Evolutionary conservation across 202 grass and related monocot species (phyloP).

Genomic region (Zoysia matrella): DNA sequence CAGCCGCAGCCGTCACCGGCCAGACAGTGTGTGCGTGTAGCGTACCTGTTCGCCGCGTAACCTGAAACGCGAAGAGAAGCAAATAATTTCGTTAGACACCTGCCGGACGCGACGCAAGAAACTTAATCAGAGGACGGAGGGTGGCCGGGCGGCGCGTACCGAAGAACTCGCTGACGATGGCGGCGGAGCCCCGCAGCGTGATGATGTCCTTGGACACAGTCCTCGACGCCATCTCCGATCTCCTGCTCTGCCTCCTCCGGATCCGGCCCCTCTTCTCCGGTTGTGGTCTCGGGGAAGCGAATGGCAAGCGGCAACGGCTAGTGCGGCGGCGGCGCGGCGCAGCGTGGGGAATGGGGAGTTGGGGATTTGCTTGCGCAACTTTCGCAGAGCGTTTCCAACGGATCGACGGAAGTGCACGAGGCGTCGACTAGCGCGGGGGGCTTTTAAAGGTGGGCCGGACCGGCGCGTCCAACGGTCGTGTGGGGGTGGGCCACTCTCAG

Average conservation of each 20-base stretch:
- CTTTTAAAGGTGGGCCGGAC: conserved; percentile 48
- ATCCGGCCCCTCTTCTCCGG: not conserved
- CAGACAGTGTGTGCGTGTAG: too few species aligned
- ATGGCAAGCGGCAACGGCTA: conserved; percentile 40
- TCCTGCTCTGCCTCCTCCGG: not conserved
- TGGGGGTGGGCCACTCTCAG: conserved; percentile 29
- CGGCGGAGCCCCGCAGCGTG: conserved; percentile 88
- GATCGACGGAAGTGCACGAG: not conserved
- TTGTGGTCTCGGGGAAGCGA: not conserved
- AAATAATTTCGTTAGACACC: conserved; percentile 40
- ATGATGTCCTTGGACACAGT: conserved; percentile 96
- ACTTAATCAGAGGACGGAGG: not conserved
- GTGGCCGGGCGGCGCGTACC: conserved; percentile 42
- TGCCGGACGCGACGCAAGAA: not conserved
- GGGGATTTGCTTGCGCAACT: not conserved
- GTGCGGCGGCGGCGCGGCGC: conserved; percentile 25
- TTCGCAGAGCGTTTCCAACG: conserved; percentile 31
- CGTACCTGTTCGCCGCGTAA: conserved; percentile 91
- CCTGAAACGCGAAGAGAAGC: conserved; percentile 51
- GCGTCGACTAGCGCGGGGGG: not conserved
- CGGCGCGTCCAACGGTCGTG: conserved; percentile 58
- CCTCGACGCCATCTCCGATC: conserved; percentile 73
- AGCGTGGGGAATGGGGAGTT: not conserved
- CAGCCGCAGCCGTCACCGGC: not conserved
- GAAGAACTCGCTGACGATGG: conserved; percentile 99